A percentile compares a stretch with the other conserved stretches of the same genome.
Conservation (phyloP, 73 alveolate species). For the Paramecium biaurelia region DNA sequence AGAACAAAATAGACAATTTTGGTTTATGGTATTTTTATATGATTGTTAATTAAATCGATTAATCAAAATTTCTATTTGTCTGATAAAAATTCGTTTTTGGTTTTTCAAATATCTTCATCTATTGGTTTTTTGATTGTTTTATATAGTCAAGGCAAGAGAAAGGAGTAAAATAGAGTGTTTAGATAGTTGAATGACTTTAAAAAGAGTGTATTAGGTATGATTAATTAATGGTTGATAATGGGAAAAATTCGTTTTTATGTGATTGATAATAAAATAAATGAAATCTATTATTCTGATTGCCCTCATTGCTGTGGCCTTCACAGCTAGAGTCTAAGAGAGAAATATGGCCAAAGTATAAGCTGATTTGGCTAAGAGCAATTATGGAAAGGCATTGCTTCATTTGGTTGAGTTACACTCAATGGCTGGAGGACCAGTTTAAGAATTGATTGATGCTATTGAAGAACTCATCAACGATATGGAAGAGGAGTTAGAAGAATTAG, state of each 20-base stretch:
- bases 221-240: neutral
- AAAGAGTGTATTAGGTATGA: neutral
- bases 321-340: constrained; percentile 40
- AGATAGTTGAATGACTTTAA: neutral
- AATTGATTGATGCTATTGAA: constrained; percentile 40
- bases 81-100: neutral
- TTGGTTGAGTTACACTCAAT: constrained; percentile 16
- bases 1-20: neutral
- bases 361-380: constrained; percentile 10
- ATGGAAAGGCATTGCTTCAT: constrained; percentile 18
- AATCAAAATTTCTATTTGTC: neutral
- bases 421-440: constrained; percentile 56
- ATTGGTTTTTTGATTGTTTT: neutral
- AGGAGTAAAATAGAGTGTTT: neutral
- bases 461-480: constrained; percentile 4
- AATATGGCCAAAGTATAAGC: constrained; percentile 43
- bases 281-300: constrained; percentile 23
- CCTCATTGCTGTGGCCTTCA: constrained; percentile 32
- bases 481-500: neutral
- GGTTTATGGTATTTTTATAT: neutral
- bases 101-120: neutral
- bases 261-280: constrained; percentile 27
- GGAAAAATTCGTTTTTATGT: constrained; percentile 1
- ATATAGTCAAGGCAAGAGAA: neutral
- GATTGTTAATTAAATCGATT: neutral